Conservation (phyloP, 768 basidiomycete genomes). For the Phlebiopsis flavidoalba region DNA sequence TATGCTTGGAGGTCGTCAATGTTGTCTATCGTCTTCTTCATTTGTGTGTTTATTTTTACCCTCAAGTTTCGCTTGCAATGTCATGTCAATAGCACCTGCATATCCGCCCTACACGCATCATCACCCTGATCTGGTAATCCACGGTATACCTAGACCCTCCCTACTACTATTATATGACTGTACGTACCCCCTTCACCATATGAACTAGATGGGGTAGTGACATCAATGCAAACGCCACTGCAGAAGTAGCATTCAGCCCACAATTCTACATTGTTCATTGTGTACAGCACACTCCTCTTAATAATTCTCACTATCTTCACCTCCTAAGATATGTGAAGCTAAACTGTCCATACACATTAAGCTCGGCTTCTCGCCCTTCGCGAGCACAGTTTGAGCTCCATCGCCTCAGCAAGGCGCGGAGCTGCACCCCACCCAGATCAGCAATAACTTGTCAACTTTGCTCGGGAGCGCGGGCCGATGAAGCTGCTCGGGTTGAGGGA, state of each 20-base stretch:
- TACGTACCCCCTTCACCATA: neutral
- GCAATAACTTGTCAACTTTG: constrained; percentile 89
- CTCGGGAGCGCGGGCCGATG: constrained; percentile 89
- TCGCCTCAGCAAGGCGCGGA: constrained; percentile 65
- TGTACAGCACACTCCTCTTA: neutral
- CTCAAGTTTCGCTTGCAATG: neutral
- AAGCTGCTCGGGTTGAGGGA: constrained; percentile 82
- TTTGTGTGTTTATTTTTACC: neutral
- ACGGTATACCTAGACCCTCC: constrained; percentile 4
- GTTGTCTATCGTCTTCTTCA: neutral
- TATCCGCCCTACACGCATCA: neutral
- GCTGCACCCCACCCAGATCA: constrained; percentile 85
- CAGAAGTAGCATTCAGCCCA: no score
- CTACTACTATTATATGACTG: constrained; percentile 7
- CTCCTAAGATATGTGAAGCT: neutral
- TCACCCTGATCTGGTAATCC: constrained; percentile 3
- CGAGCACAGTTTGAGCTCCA: constrained; percentile 53
- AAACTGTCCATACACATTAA: constrained; percentile 39
- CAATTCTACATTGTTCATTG: neutral
- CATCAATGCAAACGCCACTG: no score
- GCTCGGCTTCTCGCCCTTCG: constrained; percentile 54
- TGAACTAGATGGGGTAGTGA: neutral
- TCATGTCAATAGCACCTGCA: neutral
- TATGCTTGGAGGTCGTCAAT: neutral
- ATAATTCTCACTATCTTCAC: neutral